phyloP scores from a whole-genome alignment of 73 alveolate species.

The Stentor roeselii region DNA sequence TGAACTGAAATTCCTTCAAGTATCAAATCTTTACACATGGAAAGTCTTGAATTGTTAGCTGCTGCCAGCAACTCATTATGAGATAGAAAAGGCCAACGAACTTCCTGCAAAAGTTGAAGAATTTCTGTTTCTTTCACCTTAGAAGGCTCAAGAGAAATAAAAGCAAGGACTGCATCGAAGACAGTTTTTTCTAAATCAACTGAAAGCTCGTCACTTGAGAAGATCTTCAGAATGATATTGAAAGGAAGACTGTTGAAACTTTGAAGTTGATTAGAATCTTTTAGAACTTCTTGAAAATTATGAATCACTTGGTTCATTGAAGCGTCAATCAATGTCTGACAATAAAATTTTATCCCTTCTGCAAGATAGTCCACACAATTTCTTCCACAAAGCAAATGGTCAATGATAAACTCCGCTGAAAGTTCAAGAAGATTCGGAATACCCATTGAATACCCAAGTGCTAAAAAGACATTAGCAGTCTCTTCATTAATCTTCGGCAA shows the following conservation, averaged over 20 bases:
- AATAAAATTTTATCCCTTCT: slow-evolving; percentile 16
- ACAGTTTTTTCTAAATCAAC: slow-evolving; percentile 38
- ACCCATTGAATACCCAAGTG: neutral
- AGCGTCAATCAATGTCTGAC: neutral
- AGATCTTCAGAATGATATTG: slow-evolving; percentile 38
- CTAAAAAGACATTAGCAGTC: neutral
- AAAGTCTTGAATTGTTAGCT: slow-evolving; percentile 47
- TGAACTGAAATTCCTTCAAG: slow-evolving; percentile 57
- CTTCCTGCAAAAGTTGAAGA: slow-evolving; percentile 40
- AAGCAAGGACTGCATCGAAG: slow-evolving; percentile 42
- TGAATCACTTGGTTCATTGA: neutral
- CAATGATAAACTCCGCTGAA: neutral
- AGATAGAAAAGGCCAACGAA: slow-evolving; percentile 61
- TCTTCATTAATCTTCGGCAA: neutral
- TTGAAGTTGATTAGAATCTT: neutral
- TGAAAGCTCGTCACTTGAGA: slow-evolving; percentile 45
- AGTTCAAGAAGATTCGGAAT: neutral
- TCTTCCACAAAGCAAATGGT: neutral
- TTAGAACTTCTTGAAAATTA: neutral
- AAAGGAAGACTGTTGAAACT: slow-evolving; percentile 24
- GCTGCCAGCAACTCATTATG: slow-evolving; percentile 56
- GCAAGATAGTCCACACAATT: neutral
- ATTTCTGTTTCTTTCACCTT: slow-evolving; percentile 52
- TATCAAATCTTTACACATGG: slow-evolving; percentile 48
- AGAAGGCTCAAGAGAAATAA: slow-evolving; percentile 35